Evolutionary conservation across 805 yeast genomes (phyloP), one percentile per base, ranked within the genome.

Genomic region (Candida bentonensis): DNA sequence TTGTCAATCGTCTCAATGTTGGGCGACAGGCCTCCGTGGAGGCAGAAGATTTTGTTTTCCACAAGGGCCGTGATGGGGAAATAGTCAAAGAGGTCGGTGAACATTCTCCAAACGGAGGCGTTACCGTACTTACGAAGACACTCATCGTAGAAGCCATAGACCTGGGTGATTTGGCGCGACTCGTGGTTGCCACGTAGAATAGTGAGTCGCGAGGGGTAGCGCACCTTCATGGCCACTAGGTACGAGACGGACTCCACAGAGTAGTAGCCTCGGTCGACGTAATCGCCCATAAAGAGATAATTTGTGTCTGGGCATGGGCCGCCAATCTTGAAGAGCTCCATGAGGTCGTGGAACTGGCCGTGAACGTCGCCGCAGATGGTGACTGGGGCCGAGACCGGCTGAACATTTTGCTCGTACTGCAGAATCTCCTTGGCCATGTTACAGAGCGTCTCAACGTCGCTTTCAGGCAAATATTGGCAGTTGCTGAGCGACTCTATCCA

Each of bases 351-450:
- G 62, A 88, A 88, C 66, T 88, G 96, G 39, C 96, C 96, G 60
- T 88, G 96, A 42, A 88, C 94, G 65, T 88, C 96, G 54, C 96
- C 96, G 69, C 96, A 88, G 51, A 88, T 87, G 23, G 96, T 88
- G 41, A 88, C 96, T 11, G 97, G 97, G 4, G 88, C 94, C 51
- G 77, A 78, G 42, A 88, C 95, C 2, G 96, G 96, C 66, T 87
- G 95, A 42, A 88, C 96, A 60, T 88, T 88, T 54, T 84, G 88
- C 67, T 88, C 96, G 53, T 78, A 80, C 61, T 85, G 94, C 55
- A 88, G 67, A 26, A 87, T 92, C 53, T 88, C 96, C 47, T 82
- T 78, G 26, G 95, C 95, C 95, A 86, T 84, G 50, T 76, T 78
- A 61, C 96, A 87, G 52, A 87, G 69, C 60, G 74, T 73, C 53